Evolutionary conservation across 148 eudicot species (phyloP), one percentile per base, ranked within the genome.

Genomic region (Arbutus unedo): DNA sequence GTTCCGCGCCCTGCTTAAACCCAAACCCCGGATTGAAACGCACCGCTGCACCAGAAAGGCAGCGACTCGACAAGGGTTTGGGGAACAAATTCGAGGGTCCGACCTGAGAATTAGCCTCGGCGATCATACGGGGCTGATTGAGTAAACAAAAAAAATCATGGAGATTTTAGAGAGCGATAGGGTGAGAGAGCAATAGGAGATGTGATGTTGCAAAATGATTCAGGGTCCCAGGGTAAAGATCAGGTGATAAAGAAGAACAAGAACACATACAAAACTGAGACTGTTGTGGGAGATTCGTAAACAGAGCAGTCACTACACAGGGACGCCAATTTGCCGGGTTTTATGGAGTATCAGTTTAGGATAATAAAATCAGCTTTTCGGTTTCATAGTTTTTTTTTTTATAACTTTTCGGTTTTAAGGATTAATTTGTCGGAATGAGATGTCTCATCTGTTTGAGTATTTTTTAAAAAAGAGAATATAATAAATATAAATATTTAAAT

Each of bases 61-160:
- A 38, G 83, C 57, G 80, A 64, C 83, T 64, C 38, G 88, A 86
- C 82, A 43, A 59, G 82, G 85, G 64, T 3, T 44, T 78, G 4
- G 72, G 14, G 44, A 47, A 72, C 55, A 83, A 85, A 79, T 68
- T 79, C 10, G 90, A 23, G 84, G 57, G 87, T 10, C 49, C 43
- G 64, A 77, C 44, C n/a, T 80, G 53, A 53, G 55, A 60, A 78
- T 79, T 84, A 8, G 67, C 68, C 8, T 67, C 73, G 45, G 86
- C 49, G 79, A 88, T 88, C 94, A 91, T 90, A 80, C 56, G 68
- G 68, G 75, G 78, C 77, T 14, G 74, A 80, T 68, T 31, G 4
- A 60, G 49, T 44, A 48, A 57, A 31, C 38, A 48, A 48, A 43
- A 55, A 55, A 10, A 31, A 47, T 7, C 78, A 83, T 83, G 68